Base-by-base conservation (phyloP, 2,329 filamentous ascomycete genomes). In the Paraconiothyrium brasiliense region DNA sequence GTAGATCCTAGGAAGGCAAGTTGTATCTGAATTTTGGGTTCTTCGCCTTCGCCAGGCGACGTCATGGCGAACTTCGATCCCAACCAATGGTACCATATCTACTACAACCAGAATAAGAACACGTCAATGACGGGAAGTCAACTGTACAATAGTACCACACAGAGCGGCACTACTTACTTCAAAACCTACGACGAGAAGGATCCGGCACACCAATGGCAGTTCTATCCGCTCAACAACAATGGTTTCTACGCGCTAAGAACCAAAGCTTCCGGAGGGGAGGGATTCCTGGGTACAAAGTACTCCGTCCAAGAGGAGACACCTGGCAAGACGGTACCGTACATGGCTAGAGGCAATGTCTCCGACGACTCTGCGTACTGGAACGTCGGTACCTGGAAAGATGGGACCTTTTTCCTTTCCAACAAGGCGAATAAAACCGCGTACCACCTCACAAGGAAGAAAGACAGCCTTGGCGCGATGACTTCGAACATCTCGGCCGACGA, bases 61-160 rank as follows among this genome's bases (percentile, higher is more conserved):
- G n/a, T 27, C 8, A 48, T 56, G 41, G 43, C 27, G 39, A 32
- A 34, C 30, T 48, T 72, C 48, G 59, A 71, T 37, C 49, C 61
- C 2, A 67, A 67, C 24, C 54, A 63, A 43, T 73, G 71, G 71
- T 71, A 73, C 47, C 60, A 67, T n/a, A 34, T 70, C 11, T 69
- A 59, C 47, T 46, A 62, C 5, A 63, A 66, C 34, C 32, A 62
- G 14, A 54, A 59, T 39, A 54, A 58, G 14, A 16, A 49, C 5
- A 48, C 58, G 14, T 34, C 61, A 2, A 7, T 70, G 22, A 46
- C 62, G 14, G 67, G 66, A 13, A 50, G 51, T 10, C 41, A 50
- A 24, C 52, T 66, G 3, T 59, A 51, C 24, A 37, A 47, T 34
- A 35, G 35, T 5, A 52, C 60, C 41, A 27, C 30, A 22, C 49